Evolutionary conservation across 2,329 filamentous ascomycete genomes (phyloP), one percentile per base, ranked within the genome.

Genomic region (Phoma herbarum): DNA sequence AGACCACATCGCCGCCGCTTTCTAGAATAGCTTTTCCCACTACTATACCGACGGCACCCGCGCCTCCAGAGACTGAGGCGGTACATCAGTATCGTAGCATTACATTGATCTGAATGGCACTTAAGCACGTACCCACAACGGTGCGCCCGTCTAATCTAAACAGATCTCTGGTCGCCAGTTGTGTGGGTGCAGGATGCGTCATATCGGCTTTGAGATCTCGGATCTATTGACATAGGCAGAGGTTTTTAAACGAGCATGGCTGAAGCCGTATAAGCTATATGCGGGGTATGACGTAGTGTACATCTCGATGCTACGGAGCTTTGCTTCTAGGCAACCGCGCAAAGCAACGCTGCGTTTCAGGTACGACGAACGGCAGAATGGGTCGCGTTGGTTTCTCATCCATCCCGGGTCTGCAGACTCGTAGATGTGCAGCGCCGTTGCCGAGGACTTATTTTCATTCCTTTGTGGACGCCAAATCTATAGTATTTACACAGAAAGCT

Each of bases 41-140:
- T 0, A 59, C 60, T 2, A 57, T 64, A 2, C 70, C 71, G 14
- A 73, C 65, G 16, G 67, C 69, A 16, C 71, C 69, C 6, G 65
- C 64, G 7, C 71, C 71, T 1, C 70, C 71, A n/a, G 70, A 70
- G 7, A 74, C 70, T 71, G 20, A 8, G 29, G 35, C 20, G 11
- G 7, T 28, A 0, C 8, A 16, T 63, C 9, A 64, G 57, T 10
- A 22, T 49, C 4, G 22, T 23, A 7, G 7, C 11, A 16, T 37
- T 35, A 22, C 28, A 11, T 9, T 26, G 18, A 4, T 35, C n/a
- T 20, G 9, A n/a, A 39, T 11, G 9, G 0, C 20, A n/a, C 11
- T 22, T 6, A n/a, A n/a, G 25, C 23, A 10, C 57, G 37, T 39
- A 70, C 71, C 57, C 33, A 72, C 28, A 12, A 72, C 64, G 16